These are phyloP conservation scores for Fistulinella staudtii DNA, from an alignment of 1,284 basidiomycete genomes.

Conservation along the genomic window DNA sequence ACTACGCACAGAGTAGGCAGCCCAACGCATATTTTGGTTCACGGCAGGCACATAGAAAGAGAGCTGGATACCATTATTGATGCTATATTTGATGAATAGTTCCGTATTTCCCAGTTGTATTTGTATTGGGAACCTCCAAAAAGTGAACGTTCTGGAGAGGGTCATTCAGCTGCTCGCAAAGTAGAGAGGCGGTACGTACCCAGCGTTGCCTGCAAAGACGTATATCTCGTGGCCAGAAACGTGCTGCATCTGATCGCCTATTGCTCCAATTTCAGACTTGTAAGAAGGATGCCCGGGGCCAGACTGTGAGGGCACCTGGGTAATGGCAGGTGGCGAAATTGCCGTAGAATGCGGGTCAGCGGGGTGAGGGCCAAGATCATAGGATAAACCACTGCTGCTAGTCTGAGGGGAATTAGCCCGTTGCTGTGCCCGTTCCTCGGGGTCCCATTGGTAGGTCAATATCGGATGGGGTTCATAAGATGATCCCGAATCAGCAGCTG, in stretches of 20 bases:
- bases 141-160: slow-evolving; percentile 68
- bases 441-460: slow-evolving; percentile 77
- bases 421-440: slow-evolving; percentile 35
- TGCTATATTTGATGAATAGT: slow-evolving; percentile 75
- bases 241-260: slow-evolving; percentile 34
- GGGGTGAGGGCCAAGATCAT: slow-evolving; percentile 66
- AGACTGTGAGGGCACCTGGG: neutral
- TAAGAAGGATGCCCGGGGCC: slow-evolving; percentile 11
- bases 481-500: slow-evolving; percentile 75
- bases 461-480: slow-evolving; percentile 74
- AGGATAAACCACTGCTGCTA: slow-evolving; percentile 31
- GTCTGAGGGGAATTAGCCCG: slow-evolving; percentile 15
- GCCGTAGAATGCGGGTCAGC: slow-evolving; percentile 60
- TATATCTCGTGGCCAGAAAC: slow-evolving; percentile 74
- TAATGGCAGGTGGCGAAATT: slow-evolving; percentile 13
- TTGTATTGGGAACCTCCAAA: slow-evolving; percentile 92
- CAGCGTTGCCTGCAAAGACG: slow-evolving; percentile 68
- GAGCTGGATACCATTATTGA: slow-evolving; percentile 76
- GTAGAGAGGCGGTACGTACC: slow-evolving; percentile 38
- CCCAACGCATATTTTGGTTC: slow-evolving; percentile 88
- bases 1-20: slow-evolving; percentile 76
- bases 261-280: slow-evolving; percentile 15
- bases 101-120: slow-evolving; percentile 73
- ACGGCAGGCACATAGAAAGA: slow-evolving; percentile 83
- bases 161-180: neutral